Evolutionary conservation across 2,329 filamentous ascomycete genomes (phyloP).

Genomic region (Sporothrix variecibatus): DNA sequence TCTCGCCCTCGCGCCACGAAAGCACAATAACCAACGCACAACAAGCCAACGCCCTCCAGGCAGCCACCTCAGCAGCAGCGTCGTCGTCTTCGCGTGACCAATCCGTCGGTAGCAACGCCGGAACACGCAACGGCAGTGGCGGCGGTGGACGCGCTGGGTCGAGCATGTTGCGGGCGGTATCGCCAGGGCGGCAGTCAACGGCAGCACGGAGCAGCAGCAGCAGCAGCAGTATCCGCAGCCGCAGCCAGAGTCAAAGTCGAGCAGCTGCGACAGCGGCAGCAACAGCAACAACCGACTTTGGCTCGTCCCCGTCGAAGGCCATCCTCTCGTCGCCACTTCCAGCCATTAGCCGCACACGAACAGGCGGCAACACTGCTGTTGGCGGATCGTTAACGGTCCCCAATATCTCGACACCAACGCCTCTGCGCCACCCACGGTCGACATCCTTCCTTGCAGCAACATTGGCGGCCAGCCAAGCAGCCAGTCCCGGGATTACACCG

Average conservation of each 20-base stretch:
- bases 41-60: conserved; percentile 43
- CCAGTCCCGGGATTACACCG: conserved; percentile 41
- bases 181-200: conserved; percentile 26
- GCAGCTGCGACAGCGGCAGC: background rate
- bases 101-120: background rate
- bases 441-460: conserved; percentile 64
- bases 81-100: background rate
- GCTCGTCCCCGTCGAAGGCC: background rate
- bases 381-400: background rate
- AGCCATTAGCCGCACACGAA: background rate
- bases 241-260: conserved; percentile 19
- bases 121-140: background rate
- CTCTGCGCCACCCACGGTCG: conserved; percentile 36
- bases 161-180: conserved; percentile 33
- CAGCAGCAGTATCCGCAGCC: conserved; percentile 12
- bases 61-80: conserved; percentile 46
- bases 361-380: background rate
- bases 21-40: conserved; percentile 34
- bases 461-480: conserved; percentile 58
- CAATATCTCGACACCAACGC: background rate
- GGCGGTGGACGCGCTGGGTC: background rate
- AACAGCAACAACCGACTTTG: background rate
- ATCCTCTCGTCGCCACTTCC: background rate
- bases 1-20: conserved; percentile 29
- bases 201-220: conserved; percentile 23